These are phyloP conservation scores for Mimosa pudica DNA, from an alignment of 306 rosid species.

Conservation along the genomic window DNA sequence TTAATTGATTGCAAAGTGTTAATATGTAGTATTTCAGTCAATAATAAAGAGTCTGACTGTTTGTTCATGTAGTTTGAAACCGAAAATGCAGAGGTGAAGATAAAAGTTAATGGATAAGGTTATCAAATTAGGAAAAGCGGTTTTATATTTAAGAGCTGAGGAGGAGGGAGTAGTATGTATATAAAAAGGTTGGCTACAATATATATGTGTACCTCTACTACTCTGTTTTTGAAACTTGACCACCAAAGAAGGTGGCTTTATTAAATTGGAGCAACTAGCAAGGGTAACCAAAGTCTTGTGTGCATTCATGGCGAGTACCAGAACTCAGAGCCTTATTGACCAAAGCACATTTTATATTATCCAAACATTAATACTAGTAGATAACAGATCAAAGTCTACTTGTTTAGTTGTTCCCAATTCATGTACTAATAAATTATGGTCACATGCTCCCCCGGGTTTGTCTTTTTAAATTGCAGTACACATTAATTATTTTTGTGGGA, in stretches of 20 bases:
- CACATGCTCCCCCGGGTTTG: neutral
- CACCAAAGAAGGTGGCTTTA: neutral
- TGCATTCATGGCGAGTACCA: neutral
- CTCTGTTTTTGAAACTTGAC: neutral
- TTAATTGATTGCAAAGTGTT: too few species aligned
- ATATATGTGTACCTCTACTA: too few species aligned
- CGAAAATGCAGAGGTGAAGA: too few species aligned
- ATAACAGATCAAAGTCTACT: neutral
- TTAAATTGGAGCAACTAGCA: neutral
- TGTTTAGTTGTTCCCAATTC: neutral
- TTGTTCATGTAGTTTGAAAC: too few species aligned
- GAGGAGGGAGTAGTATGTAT: too few species aligned
- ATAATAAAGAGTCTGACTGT: too few species aligned
- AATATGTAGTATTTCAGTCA: too few species aligned
- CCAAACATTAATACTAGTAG: neutral
- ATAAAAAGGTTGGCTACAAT: too few species aligned
- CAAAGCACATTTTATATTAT: neutral
- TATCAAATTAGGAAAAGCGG: too few species aligned
- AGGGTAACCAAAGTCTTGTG: neutral
- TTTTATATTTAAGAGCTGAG: too few species aligned
- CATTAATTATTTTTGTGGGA: neutral
- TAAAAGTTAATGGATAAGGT: too few species aligned
- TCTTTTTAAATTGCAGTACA: neutral
- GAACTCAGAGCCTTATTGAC: neutral
- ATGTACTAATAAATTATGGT: neutral